Evolutionary conservation across 2,329 filamentous ascomycete species (phyloP), one percentile per base, ranked within the genome.

Genomic region (Lasiodiplodia hormozganensis): DNA sequence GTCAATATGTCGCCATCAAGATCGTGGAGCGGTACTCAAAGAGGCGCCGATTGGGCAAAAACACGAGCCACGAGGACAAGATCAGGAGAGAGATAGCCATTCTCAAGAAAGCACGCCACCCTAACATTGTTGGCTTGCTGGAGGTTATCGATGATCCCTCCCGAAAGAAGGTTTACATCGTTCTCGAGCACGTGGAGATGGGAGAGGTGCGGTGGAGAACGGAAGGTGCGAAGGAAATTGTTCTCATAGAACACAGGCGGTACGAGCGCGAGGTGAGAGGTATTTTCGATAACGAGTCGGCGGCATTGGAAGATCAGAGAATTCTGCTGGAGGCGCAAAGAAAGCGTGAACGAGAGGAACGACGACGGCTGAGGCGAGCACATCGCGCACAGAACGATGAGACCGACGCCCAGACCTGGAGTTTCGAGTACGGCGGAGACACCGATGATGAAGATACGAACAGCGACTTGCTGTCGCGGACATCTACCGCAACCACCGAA

Each of bases 131-230:
- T 71, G 94, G 93, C 74, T 85, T 99, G 49, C 87, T 98, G 71
- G 96, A 99, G 82, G 94, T 99, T 75, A 98, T 99, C 74, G 96
- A 99, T 78, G 96, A 99, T 77, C 95, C 95, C 1, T 93, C 94
- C 75, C 89, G 94, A 69, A 96, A 96, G 82, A 99, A 99, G 82
- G 97, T 99, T 70, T 99, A 99, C 82, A 95, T 99, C 82, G 93
- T 98, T 23, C 86, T 99, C 53, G 96, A 99, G 79, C 95, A 95
- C 79, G 94, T 97, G 68, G 93, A 97, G 77, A 87, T 95, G 51
- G 95, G 96, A 64, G 96, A 99, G 81, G 93, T 99, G 68, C 87
- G 93, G 58, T 99, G 96, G 96, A 89, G 96, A 67, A 95, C 92
- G 78, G 93, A 94, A 81, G 95, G 93, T 6, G 85, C 94, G 7